Percentiles rank a stretch among this genome's conserved stretches.
Conservation (phyloP, 2,329 filamentous ascomycete species). For the Hypoxylon sp. region DNA sequence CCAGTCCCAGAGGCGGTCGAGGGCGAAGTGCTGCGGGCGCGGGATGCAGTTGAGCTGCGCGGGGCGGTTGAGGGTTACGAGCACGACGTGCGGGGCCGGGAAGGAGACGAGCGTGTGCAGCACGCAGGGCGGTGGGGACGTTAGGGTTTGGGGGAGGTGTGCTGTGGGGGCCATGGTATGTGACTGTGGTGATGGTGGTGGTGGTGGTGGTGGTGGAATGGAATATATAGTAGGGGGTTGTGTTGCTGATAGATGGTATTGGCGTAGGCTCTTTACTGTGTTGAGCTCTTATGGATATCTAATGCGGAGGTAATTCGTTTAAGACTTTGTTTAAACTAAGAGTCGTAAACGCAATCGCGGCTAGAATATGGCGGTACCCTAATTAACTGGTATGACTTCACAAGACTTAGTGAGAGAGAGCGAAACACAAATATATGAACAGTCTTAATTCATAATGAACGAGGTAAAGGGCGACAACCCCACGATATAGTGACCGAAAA, state of each 20-base stretch:
- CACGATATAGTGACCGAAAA: constrained; percentile 3
- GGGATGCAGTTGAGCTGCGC: constrained; percentile 69
- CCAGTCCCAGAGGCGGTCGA: constrained; percentile 66
- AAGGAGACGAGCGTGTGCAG: constrained; percentile 60
- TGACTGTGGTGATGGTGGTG: background rate
- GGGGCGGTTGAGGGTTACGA: constrained; percentile 71
- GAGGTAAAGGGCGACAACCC: background rate
- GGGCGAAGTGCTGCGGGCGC: constrained; percentile 60
- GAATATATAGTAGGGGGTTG: background rate
- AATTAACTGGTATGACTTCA: background rate
- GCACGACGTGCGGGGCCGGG: constrained; percentile 65
- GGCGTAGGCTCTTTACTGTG: background rate
- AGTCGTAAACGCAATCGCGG: background rate
- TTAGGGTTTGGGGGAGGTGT: constrained; percentile 47
- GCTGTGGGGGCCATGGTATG: constrained; percentile 26
- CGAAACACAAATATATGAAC: background rate
- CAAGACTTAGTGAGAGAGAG: too few relatives aligned
- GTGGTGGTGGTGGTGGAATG: background rate
- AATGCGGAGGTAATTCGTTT: background rate
- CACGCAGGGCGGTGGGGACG: constrained; percentile 56
- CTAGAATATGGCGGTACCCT: background rate
- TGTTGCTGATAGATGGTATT: background rate
- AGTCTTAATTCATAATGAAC: background rate
- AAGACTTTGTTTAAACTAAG: background rate
- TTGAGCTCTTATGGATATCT: background rate